Percentiles rank a stretch among this genome's conserved stretches.
These are phyloP conservation scores for Candida pseudoglaebosa DNA, from an alignment of 805 yeast genomes.

Conservation along the genomic window DNA sequence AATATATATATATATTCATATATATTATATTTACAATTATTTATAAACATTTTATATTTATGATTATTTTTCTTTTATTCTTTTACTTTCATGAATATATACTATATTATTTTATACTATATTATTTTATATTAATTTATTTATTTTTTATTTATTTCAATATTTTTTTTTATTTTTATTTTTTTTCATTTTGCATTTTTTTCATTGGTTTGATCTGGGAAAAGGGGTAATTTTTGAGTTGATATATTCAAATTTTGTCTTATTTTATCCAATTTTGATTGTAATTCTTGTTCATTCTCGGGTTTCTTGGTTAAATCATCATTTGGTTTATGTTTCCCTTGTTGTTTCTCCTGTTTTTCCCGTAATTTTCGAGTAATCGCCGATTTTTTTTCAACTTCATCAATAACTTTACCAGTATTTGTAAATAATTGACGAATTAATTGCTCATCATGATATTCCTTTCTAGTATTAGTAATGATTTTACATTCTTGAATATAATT, in stretches of 20 bases:
- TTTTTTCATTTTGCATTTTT: background rate
- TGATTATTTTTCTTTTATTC: no score
- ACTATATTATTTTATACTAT: no score
- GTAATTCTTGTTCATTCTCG: constrained; percentile 30
- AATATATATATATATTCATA: no score
- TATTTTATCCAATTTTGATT: constrained; percentile 27
- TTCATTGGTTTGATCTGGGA: background rate
- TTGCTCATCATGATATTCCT: constrained; percentile 59
- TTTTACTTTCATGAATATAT: no score
- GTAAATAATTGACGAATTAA: constrained; percentile 60
- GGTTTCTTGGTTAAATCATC: constrained; percentile 33
- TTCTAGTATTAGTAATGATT: constrained; percentile 48
- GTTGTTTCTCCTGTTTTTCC: constrained; percentile 17
- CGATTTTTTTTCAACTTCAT: constrained; percentile 60
- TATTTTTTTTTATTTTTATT: no score
- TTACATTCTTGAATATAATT: constrained; percentile 71
- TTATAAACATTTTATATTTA: no score
- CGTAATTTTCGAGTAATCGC: constrained; percentile 54
- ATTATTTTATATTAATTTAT: no score
- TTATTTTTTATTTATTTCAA: no score
- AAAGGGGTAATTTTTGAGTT: background rate
- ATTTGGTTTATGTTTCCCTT: constrained; percentile 16
- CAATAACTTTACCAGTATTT: constrained; percentile 56
- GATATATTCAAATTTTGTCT: constrained; percentile 12
- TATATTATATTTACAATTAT: no score